Conservation (phyloP, 106 monocot species). For the Phalaenopsis aphrodite region DNA sequence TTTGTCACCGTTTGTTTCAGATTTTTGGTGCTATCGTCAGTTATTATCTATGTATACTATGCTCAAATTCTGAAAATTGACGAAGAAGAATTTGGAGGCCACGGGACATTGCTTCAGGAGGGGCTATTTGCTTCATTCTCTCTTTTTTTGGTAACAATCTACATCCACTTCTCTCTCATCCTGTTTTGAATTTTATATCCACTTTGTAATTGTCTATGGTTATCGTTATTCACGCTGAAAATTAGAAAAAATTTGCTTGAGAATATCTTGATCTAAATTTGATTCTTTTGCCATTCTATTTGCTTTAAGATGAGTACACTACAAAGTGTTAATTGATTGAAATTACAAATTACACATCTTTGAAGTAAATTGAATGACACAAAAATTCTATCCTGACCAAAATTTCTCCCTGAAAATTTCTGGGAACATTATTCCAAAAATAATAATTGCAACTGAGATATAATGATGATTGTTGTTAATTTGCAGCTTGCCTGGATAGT, state of each 20-base stretch:
- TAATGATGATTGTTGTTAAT: background rate
- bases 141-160: slow-evolving; percentile 74
- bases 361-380: too few relatives aligned
- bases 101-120: slow-evolving; percentile 79
- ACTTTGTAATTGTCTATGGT: too few relatives aligned
- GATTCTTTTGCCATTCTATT: too few relatives aligned
- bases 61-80: slow-evolving; percentile 66
- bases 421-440: too few relatives aligned
- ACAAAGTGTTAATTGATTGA: background rate
- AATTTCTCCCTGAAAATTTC: background rate
- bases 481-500: slow-evolving; percentile 95
- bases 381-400: too few relatives aligned
- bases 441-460: too few relatives aligned
- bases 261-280: too few relatives aligned
- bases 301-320: too few relatives aligned
- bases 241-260: too few relatives aligned
- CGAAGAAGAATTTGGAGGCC: slow-evolving; percentile 92
- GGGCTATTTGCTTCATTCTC: slow-evolving; percentile 89
- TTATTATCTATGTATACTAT: slow-evolving; percentile 74
- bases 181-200: too few relatives aligned
- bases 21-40: slow-evolving; percentile 67
- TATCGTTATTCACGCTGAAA: too few relatives aligned
- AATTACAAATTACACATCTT: too few relatives aligned
- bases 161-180: background rate
- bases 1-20: slow-evolving; percentile 19